Percentiles rank a stretch among this genome's conserved stretches.
phyloP scores from a whole-genome alignment of 2,329 filamentous ascomycete genomes.

The Pestalotiopsis sp. region DNA sequence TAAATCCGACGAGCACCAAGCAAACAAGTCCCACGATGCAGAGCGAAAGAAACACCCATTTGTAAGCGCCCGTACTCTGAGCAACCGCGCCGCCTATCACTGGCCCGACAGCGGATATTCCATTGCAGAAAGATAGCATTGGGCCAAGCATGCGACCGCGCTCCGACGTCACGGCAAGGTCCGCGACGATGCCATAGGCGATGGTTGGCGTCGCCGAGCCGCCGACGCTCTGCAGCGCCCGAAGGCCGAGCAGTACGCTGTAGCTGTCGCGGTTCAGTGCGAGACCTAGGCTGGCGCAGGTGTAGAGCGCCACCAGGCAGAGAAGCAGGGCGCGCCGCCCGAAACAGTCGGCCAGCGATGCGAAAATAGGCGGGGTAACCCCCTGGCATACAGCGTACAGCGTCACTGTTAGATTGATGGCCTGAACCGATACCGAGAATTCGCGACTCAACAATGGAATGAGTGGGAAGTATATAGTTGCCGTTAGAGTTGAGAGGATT shows the following conservation, averaged over 20 bases:
- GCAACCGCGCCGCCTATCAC: constrained; percentile 17
- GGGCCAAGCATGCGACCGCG: constrained; percentile 16
- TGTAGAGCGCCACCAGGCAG: constrained; percentile 45
- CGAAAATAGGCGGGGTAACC: constrained; percentile 13
- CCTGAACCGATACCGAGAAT: constrained; percentile 11
- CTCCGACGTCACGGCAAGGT: constrained; percentile 10
- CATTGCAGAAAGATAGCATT: constrained; percentile 14
- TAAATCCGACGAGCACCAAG: constrained; percentile 14
- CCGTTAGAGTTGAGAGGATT: constrained; percentile 14
- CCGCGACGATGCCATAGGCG: constrained; percentile 17
- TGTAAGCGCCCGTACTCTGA: constrained; percentile 5
- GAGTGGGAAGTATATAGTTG: constrained; percentile 32
- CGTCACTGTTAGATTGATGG: constrained; percentile 17
- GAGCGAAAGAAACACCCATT: constrained; percentile 17
- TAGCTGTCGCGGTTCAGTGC: constrained; percentile 22
- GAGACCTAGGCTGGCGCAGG: constrained; percentile 51
- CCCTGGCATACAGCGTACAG: constrained; percentile 16
- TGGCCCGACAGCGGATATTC: constrained; percentile 14
- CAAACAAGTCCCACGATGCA: constrained; percentile 12
- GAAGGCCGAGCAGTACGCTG: constrained; percentile 15
- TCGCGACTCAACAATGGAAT: constrained; percentile 11
- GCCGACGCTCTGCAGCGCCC: constrained; percentile 19
- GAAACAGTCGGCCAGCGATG: constrained; percentile 12
- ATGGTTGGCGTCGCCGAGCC: constrained; percentile 11
- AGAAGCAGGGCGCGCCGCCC: constrained; percentile 40